Evolutionary conservation across 1,284 basidiomycete species (phyloP).

Genomic region (Irpex sp.): DNA sequence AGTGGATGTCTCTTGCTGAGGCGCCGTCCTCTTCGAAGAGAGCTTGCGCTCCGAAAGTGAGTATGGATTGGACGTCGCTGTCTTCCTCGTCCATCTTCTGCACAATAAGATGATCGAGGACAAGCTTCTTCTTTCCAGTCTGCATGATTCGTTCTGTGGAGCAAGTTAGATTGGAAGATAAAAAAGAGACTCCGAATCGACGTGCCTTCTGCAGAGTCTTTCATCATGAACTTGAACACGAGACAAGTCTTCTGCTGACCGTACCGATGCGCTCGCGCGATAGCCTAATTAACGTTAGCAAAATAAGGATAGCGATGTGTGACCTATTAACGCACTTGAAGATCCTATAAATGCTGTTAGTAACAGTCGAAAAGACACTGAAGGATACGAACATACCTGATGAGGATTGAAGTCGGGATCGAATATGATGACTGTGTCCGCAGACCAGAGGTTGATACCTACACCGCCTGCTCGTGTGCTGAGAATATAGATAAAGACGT

Average conservation of each 20-base stretch:
- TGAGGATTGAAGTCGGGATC: conserved; percentile 97
- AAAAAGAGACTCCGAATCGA: not conserved
- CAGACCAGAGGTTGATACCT: conserved; percentile 88
- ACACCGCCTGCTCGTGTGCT: conserved; percentile 96
- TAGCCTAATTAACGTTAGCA: conserved; percentile 54
- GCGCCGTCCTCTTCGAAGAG: conserved; percentile 65
- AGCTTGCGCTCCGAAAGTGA: conserved; percentile 80
- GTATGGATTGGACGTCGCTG: conserved; percentile 75
- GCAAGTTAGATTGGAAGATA: conserved; percentile 3
- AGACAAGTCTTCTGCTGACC: conserved; percentile 81
- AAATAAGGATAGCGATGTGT: conserved; percentile 1
- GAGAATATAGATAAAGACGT: conserved; percentile 88
- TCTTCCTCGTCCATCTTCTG: conserved; percentile 87
- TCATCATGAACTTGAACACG: conserved; percentile 91
- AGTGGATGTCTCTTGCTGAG: conserved; percentile 62
- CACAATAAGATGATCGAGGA: conserved; percentile 88
- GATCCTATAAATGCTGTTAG: conserved; percentile 41
- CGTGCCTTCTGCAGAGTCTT: conserved; percentile 83
- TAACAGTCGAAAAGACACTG: not conserved
- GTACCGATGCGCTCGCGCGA: conserved; percentile 84
- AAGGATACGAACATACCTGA: conserved; percentile 46
- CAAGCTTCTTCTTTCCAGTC: conserved; percentile 86
- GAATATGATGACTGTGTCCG: conserved; percentile 90
- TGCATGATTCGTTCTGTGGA: conserved; percentile 79
- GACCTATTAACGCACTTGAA: conserved; percentile 50